Evolutionary conservation across 139 green algal genomes (phyloP).

Genomic region (Raphidocelis subcapitata): DNA sequence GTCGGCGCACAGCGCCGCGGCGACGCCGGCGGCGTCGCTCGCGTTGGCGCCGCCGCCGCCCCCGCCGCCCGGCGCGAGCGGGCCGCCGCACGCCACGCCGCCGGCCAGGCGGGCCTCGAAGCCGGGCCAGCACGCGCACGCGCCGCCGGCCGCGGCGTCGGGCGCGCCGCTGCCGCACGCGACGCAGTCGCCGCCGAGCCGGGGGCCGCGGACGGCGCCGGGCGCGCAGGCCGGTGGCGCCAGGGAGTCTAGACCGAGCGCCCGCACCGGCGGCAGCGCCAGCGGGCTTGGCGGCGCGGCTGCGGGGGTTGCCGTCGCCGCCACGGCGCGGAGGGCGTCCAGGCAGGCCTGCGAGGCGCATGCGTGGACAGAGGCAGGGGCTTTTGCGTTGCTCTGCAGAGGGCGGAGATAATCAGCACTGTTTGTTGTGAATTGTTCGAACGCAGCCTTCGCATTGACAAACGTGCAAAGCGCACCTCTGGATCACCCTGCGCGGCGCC

Average conservation of each 20-base stretch:
- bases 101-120: conserved; percentile 2
- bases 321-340: too few species aligned
- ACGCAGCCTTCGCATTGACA: too few species aligned
- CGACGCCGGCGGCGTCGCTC: conserved; percentile 5
- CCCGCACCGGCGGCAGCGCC: not conserved
- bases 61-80: not conserved
- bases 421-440: too few species aligned
- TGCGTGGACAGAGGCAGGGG: too few species aligned
- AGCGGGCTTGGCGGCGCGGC: not conserved
- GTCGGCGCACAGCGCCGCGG: conserved; percentile 4
- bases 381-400: too few species aligned
- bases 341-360: too few species aligned
- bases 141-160: not conserved
- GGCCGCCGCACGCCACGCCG: conserved; percentile 2
- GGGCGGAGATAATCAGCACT: too few species aligned
- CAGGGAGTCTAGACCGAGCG: not conserved
- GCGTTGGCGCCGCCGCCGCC: too few species aligned
- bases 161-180: not conserved
- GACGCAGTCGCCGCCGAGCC: not conserved
- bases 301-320: not conserved
- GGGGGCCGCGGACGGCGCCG: not conserved
- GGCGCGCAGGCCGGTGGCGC: not conserved
- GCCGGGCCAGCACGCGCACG: conserved; percentile 16
- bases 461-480: too few species aligned
- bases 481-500: not conserved